phyloP scores from a whole-genome alignment of 129 eudicot genomes.

The Gnaphalium uliginosum region DNA sequence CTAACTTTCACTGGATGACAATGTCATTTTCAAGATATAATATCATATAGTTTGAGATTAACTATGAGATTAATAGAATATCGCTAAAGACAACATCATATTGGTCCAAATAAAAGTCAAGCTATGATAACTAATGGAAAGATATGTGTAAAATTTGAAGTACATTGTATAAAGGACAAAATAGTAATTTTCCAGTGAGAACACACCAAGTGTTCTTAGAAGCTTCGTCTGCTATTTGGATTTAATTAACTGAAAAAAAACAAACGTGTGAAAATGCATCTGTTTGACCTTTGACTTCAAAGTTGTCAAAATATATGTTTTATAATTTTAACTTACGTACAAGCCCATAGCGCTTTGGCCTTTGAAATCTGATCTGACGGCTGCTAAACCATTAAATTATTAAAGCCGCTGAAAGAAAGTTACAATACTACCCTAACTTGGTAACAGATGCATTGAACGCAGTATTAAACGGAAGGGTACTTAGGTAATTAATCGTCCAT shows the following conservation, averaged over 20 bases:
- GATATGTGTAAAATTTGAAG: not conserved
- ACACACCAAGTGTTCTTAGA: constrained; percentile 23
- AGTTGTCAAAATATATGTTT: constrained; percentile 11
- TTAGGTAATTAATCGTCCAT: not conserved
- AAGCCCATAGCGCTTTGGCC: constrained; percentile 19
- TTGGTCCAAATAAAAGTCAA: too few relatives aligned
- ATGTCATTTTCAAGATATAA: too few relatives aligned
- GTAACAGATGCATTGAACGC: constrained; percentile 9
- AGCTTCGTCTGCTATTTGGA: constrained; percentile 26
- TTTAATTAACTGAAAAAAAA: constrained; percentile 18
- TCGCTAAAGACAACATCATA: too few relatives aligned
- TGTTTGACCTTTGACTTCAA: constrained; percentile 36
- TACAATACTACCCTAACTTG: constrained; percentile 19
- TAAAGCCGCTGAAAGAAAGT: not conserved
- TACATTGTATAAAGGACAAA: not conserved
- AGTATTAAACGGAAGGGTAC: constrained; percentile 10
- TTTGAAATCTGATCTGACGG: constrained; percentile 41
- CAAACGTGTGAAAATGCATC: constrained; percentile 31
- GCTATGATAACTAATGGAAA: too few relatives aligned
- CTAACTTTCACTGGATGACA: too few relatives aligned
- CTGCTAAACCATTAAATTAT: not conserved
- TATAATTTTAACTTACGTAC: constrained; percentile 6
- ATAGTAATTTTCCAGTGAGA: not conserved
- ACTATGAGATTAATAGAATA: too few relatives aligned
- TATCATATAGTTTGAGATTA: too few relatives aligned